A percentile compares a stretch with the other conserved stretches of the same genome.
Conservation (phyloP, 345 rosid species). For the Pseudoturritis turrita region DNA sequence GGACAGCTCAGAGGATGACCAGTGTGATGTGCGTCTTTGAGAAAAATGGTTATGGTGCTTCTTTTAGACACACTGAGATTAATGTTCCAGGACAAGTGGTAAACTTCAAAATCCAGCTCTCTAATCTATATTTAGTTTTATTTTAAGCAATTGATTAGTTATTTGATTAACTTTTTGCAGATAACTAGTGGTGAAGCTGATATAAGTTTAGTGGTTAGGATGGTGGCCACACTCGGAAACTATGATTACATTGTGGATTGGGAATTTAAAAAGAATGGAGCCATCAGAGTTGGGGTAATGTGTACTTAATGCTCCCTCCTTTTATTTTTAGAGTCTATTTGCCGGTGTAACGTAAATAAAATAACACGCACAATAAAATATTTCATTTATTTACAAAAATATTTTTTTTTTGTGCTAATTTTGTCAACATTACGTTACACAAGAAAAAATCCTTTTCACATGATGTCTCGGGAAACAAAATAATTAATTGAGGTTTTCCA, state of each 20-base stretch:
- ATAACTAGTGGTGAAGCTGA: slow-evolving; percentile 64
- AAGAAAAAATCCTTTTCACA: too few relatives aligned
- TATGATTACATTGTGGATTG: slow-evolving; percentile 78
- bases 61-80: slow-evolving; percentile 66
- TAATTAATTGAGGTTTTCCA: too few relatives aligned
- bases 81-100: slow-evolving; percentile 76
- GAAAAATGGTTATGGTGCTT: slow-evolving; percentile 52
- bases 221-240: slow-evolving; percentile 75
- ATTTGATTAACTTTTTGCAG: slow-evolving; percentile 28
- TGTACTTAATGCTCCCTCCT: neutral
- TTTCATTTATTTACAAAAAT: too few relatives aligned
- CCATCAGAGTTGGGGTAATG: slow-evolving; percentile 61
- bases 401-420: too few relatives aligned
- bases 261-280: slow-evolving; percentile 70
- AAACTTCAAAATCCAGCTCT: slow-evolving; percentile 8
- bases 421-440: too few relatives aligned
- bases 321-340: too few relatives aligned
- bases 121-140: neutral
- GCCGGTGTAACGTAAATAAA: too few relatives aligned
- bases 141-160: neutral
- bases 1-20: slow-evolving; percentile 43
- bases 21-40: slow-evolving; percentile 62
- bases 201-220: slow-evolving; percentile 60
- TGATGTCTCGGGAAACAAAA: too few relatives aligned
- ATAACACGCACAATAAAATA: too few relatives aligned